Percentiles rank a stretch among this genome's conserved stretches.
Conservation (phyloP, 1,139 yeast genomes). For the Suhomyces taliae region DNA sequence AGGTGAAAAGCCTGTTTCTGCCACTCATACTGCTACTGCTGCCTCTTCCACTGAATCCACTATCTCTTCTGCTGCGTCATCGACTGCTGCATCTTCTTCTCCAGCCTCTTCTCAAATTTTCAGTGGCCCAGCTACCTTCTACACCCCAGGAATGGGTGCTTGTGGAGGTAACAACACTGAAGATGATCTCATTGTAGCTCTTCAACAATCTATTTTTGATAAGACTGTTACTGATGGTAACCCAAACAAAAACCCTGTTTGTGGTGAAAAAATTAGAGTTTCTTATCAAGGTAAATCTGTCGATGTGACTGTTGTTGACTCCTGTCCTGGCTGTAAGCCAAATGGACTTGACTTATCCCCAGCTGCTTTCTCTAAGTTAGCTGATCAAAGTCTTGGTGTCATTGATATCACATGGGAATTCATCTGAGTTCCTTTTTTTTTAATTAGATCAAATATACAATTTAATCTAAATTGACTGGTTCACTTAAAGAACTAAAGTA, state of each 20-base stretch:
- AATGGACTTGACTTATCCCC: slow-evolving; percentile 49
- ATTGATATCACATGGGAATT: slow-evolving; percentile 39
- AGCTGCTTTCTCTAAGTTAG: slow-evolving; percentile 38
- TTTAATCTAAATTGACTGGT: neutral
- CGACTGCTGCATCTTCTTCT: slow-evolving; percentile 17
- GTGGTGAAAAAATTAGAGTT: slow-evolving; percentile 44
- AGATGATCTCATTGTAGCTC: slow-evolving; percentile 48
- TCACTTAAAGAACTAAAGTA: no score
- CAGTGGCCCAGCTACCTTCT: slow-evolving; percentile 61
- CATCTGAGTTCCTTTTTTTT: neutral
- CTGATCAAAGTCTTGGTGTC: slow-evolving; percentile 40
- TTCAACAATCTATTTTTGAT: slow-evolving; percentile 37
- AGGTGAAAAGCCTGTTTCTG: slow-evolving; percentile 1
- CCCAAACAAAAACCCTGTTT: slow-evolving; percentile 43
- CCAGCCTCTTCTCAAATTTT: slow-evolving; percentile 17
- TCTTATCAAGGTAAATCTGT: slow-evolving; percentile 41
- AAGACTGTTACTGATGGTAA: slow-evolving; percentile 31
- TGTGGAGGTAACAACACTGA: slow-evolving; percentile 53
- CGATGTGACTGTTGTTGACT: slow-evolving; percentile 43
- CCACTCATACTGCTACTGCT: slow-evolving; percentile 16
- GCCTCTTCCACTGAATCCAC: slow-evolving; percentile 13
- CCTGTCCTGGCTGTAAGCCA: slow-evolving; percentile 40
- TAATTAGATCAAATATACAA: neutral
- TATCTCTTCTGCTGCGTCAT: slow-evolving; percentile 12
- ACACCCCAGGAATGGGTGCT: slow-evolving; percentile 58